phyloP scores from a whole-genome alignment of 139 green algal species.

The Chlamydomonas sp. region DNA sequence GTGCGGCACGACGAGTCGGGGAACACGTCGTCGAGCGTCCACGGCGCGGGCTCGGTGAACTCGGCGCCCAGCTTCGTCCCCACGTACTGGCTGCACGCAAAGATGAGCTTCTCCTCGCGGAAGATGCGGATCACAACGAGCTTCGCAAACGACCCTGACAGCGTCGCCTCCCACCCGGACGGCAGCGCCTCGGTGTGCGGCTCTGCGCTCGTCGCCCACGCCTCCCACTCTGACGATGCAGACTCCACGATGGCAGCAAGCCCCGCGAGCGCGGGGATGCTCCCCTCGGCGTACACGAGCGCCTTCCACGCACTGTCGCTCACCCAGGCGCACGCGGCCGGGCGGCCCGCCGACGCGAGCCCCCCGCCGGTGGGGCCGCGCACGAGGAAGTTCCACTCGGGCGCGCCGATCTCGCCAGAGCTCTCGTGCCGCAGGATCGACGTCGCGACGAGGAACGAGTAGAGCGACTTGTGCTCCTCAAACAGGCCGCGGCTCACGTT shows the following conservation, averaged over 20 bases:
- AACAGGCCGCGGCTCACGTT: conserved; percentile 73
- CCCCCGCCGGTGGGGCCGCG: conserved; percentile 30
- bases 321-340: conserved; percentile 31
- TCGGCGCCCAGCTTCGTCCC: conserved; percentile 44
- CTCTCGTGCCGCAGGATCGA: conserved; percentile 42
- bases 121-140: conserved; percentile 63
- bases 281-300: conserved; percentile 24
- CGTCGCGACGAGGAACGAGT: conserved; percentile 60
- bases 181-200: conserved; percentile 47
- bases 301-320: conserved; percentile 29
- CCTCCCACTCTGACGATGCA: conserved; percentile 24
- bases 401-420: conserved; percentile 38
- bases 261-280: conserved; percentile 27
- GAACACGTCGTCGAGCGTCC: conserved; percentile 74
- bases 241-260: conserved; percentile 28
- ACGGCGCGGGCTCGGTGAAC: conserved; percentile 70
- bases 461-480: conserved; percentile 76
- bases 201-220: conserved; percentile 28
- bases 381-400: conserved; percentile 77
- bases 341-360: neutral
- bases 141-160: conserved; percentile 43
- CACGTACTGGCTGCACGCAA: conserved; percentile 47
- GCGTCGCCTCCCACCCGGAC: conserved; percentile 31
- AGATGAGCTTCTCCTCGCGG: conserved; percentile 65
- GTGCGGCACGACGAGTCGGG: conserved; percentile 55